Evolutionary conservation across 2,329 filamentous ascomycete genomes (phyloP).

Genomic region (Diaporthe destruens): DNA sequence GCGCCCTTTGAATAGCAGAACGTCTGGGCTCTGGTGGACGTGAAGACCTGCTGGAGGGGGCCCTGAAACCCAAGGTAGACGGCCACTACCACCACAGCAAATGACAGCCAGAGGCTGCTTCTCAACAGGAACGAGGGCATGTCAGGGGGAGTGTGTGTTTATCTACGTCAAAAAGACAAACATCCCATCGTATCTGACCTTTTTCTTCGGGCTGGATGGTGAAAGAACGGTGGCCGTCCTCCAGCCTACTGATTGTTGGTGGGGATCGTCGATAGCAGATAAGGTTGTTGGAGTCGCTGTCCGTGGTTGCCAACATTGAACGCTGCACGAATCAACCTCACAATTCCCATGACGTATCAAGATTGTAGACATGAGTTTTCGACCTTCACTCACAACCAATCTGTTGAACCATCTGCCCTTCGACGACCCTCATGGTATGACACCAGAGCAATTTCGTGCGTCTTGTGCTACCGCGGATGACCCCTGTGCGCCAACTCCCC

Average conservation of each 20-base stretch:
- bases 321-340: slow-evolving; percentile 7
- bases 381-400: background rate
- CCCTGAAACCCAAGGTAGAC: slow-evolving; percentile 38
- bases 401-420: background rate
- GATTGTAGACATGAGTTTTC: background rate
- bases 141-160: background rate
- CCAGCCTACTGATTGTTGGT: background rate
- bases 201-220: background rate
- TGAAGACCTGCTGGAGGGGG: slow-evolving; percentile 37
- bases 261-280: slow-evolving; percentile 26
- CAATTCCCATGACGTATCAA: slow-evolving; percentile 16
- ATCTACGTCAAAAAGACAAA: background rate
- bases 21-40: slow-evolving; percentile 44
- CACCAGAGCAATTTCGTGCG: background rate
- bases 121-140: slow-evolving; percentile 36
- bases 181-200: background rate
- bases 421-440: background rate
- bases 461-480: background rate
- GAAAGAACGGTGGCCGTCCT: background rate
- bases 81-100: slow-evolving; percentile 35
- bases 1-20: slow-evolving; percentile 59
- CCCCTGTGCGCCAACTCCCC: background rate
- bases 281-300: slow-evolving; percentile 27
- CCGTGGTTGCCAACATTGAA: background rate
- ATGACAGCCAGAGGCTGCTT: slow-evolving; percentile 37